A percentile compares a stretch with the other conserved stretches of the same genome.
phyloP scores from a whole-genome alignment of 768 basidiomycete genomes.

The Phaeotremella skinneri region DNA sequence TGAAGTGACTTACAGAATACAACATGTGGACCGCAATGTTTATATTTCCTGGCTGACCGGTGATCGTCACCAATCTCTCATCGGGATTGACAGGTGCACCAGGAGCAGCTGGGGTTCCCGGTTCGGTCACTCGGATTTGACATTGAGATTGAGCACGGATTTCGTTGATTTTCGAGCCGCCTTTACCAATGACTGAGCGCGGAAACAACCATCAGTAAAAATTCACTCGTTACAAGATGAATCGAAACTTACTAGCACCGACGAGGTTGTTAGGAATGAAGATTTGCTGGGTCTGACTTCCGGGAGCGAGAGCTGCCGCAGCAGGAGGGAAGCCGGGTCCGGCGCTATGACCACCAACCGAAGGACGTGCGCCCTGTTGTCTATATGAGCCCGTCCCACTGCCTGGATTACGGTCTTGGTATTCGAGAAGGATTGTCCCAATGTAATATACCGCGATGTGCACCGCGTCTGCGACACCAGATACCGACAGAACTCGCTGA shows the following conservation, averaged over 20 bases:
- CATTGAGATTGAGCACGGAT: constrained; percentile 92
- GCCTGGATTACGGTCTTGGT: constrained; percentile 70
- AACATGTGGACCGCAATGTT: constrained; percentile 93
- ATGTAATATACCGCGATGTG: constrained; percentile 99
- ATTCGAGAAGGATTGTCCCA: constrained; percentile 78
- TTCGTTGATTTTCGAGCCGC: constrained; percentile 97
- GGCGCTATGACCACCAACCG: constrained; percentile 59
- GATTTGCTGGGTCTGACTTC: constrained; percentile 86
- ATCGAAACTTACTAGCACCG: constrained; percentile 53
- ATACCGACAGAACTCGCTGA: constrained; percentile 93
- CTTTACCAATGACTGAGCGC: constrained; percentile 79
- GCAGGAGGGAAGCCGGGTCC: constrained; percentile 17
- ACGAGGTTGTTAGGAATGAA: constrained; percentile 98
- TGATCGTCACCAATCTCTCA: constrained; percentile 92
- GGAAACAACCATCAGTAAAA: constrained; percentile 1
- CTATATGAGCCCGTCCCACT: constrained; percentile 58
- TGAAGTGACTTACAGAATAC: constrained; percentile 40
- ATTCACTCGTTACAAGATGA: background rate
- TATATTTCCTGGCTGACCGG: constrained; percentile 89
- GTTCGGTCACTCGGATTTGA: constrained; percentile 98
- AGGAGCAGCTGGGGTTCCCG: constrained; percentile 78
- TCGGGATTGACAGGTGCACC: constrained; percentile 55
- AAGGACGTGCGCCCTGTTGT: constrained; percentile 56
- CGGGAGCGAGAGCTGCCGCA: constrained; percentile 48
- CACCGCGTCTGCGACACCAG: constrained; percentile 97